Evolutionary conservation across 1,284 basidiomycete genomes (phyloP).

Genomic region (Microbotryum silenes-acaulis): DNA sequence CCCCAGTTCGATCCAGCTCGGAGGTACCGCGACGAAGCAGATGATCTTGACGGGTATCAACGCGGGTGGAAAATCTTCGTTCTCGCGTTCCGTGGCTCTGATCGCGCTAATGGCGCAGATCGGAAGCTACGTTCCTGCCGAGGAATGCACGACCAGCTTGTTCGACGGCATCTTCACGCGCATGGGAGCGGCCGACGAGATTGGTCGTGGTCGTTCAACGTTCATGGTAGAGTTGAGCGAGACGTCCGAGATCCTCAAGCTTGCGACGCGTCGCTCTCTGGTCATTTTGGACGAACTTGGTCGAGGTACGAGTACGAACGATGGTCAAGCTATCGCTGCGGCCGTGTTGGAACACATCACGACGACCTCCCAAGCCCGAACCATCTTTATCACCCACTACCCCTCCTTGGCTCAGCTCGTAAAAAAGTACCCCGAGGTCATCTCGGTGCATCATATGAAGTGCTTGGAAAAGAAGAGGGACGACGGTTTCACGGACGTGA

Average conservation of each 20-base stretch:
- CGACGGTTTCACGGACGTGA: constrained; percentile 63
- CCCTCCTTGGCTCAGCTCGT: constrained; percentile 44
- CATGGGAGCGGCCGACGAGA: constrained; percentile 65
- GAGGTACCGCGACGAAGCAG: constrained; percentile 5
- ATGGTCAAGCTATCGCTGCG: constrained; percentile 75
- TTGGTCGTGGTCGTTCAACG: constrained; percentile 74
- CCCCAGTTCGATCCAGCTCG: constrained; percentile 49
- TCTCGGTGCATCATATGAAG: constrained; percentile 79
- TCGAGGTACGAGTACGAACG: constrained; percentile 73
- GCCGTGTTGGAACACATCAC: constrained; percentile 68
- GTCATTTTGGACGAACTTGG: constrained; percentile 65
- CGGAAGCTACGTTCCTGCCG: constrained; percentile 57
- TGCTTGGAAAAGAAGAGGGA: constrained; percentile 54
- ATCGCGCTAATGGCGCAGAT: constrained; percentile 54
- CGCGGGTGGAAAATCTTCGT: constrained; percentile 45
- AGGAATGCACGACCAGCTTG: constrained; percentile 60
- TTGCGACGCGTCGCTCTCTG: constrained; percentile 33
- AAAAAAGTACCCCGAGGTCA: constrained; percentile 27
- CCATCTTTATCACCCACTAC: constrained; percentile 91
- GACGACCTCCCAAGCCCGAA: constrained; percentile 58
- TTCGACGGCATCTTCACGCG: constrained; percentile 62
- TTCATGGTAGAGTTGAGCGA: constrained; percentile 72
- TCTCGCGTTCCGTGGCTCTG: constrained; percentile 27
- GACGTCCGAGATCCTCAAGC: constrained; percentile 72
- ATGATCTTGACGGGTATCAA: constrained; percentile 36